Base-by-base conservation (phyloP, 768 basidiomycete species). In the Xanthoconium stramineum region DNA sequence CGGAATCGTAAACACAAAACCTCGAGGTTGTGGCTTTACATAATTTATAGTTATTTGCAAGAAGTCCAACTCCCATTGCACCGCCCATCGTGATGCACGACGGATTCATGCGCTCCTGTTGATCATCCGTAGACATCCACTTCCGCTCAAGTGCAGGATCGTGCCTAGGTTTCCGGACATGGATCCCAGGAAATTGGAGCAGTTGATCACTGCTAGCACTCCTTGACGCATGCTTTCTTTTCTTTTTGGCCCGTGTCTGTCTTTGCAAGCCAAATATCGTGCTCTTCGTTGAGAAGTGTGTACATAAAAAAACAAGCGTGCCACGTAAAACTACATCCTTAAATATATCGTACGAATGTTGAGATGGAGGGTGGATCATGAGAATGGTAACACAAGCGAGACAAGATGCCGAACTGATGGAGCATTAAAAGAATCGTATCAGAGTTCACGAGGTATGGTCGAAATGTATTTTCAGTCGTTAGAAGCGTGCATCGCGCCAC, bases 161-260 rank as follows among this genome's bases (percentile, higher is more conserved):
- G 32, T 58, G 19, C 48, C 56, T 7, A 36, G 50, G 55, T 15
- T 32, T 42, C 24, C 46, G 5, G 47, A n/a, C 3, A 57, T 39
- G 43, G 30, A 53, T 13, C 5, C 20, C 3, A 32, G 35, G 43
- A 33, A 29, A 14, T 3, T 57, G 46, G 51, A 59, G 1, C 29
- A 50, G 35, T 13, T 56, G 40, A 57, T 56, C n/a, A 42, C 40
- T 28, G 46, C 46, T 3, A 57, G 48, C 17, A 42, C 19, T 6
- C 12, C 20, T 14, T 50, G 36, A 43, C 10, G 1, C 6, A 13
- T 15, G 19, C n/a, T n/a, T 13, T 37, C 19, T 30, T 42, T 39
- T 6, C 40, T 20, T 42, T 42, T 42, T 24, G n/a, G n/a, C n/a
- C n/a, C n/a, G n/a, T 8, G 36, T 13, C 14, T 15, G 8, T 37